Percentiles rank a stretch among this genome's conserved stretches.
These are phyloP conservation scores for Leishmania braziliensis DNA, from an alignment of 208 protist species.

Conservation along the genomic window DNA sequence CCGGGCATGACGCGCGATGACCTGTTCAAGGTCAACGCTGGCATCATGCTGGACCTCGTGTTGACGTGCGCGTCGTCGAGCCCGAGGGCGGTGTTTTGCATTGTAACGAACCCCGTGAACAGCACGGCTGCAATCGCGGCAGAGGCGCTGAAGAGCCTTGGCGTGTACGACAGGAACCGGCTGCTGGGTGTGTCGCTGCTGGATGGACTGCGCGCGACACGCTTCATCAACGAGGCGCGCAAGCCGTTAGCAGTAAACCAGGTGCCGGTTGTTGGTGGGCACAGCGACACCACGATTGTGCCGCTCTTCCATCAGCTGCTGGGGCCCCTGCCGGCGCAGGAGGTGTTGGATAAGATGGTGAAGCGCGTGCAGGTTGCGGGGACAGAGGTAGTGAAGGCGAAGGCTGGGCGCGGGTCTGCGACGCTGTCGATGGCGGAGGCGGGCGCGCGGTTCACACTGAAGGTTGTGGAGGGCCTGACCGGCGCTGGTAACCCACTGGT, in stretches of 20 bases:
- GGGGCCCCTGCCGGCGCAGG: constrained; percentile 56
- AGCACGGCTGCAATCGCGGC: constrained; percentile 95
- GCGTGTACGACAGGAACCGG: constrained; percentile 87
- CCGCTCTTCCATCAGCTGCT: constrained; percentile 88
- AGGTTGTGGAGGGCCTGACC: constrained; percentile 70
- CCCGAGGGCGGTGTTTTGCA: constrained; percentile 91
- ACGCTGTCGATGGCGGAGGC: constrained; percentile 97
- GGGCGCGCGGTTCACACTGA: constrained; percentile 73
- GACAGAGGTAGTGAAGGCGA: constrained; percentile 96
- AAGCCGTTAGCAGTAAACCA: constrained; percentile 38
- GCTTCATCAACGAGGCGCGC: constrained; percentile 90
- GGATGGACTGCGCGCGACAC: constrained; percentile 91
- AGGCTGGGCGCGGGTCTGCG: constrained; percentile 94
- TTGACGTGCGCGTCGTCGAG: constrained; percentile 77
- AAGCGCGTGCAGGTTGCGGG: constrained; percentile 94
- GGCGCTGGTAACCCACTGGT: constrained; percentile 66
- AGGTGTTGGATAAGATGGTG: constrained; percentile 67
- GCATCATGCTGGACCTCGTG: constrained; percentile 92
- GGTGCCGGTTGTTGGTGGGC: constrained; percentile 95
- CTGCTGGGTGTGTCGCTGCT: constrained; percentile 94
- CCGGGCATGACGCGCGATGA: constrained; percentile 97
- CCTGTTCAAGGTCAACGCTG: constrained; percentile 96
- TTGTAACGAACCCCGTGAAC: constrained; percentile 98
- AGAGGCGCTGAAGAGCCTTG: constrained; percentile 89
- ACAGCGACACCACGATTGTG: constrained; percentile 95